Base-by-base conservation (phyloP, 1,139 yeast species). In the Wickerhamomyces sp. region DNA sequence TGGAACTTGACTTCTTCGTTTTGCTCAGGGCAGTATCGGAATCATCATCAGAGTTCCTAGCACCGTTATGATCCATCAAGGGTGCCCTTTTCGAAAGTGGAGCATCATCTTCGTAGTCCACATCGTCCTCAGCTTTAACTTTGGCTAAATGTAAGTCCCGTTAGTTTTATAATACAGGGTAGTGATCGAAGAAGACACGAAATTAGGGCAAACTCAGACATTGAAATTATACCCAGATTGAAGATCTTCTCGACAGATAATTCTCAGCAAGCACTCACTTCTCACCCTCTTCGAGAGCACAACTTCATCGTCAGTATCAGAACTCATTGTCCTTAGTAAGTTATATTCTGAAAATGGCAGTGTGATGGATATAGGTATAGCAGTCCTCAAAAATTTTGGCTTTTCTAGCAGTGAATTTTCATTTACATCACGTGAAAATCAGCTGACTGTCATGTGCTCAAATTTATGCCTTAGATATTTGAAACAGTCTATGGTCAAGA, bases 241-340 rank as follows among this genome's bases (percentile, higher is more conserved):
- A 18, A 18, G 23, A 18, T 18, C 23, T 18, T 18, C 5, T 18
- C 23, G 23, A 33, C 35, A 14, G 15, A 37, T 36, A 34, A 26
- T 11, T 27, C 8, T 13, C 32, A n/a, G 27, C 30, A 15, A 9
- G 15, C 15, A 53, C 58, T 15, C 40, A 52, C 60, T 42, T 43
- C 39, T 50, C 18, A 29, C 36, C 41, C 56, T 45, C 34, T 54
- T 52, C 7, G 58, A 45, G 11, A 56, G 52, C 6, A 51, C 57
- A 13, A 59, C 43, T 30, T 57, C 62, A 41, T 60, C 63, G 10
- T 61, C 64, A 9, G 61, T 57, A 41, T 56, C 61, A 6, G 60
- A 55, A 34, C 46, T 48, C 54, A 49, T 51, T 29, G 1, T 27
- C 11, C 23, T 6, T 6, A 7, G 23, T 10, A n/a, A 7, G 30